phyloP scores from a whole-genome alignment of 1,139 yeast species.

The Sugiyamaella japonica region DNA sequence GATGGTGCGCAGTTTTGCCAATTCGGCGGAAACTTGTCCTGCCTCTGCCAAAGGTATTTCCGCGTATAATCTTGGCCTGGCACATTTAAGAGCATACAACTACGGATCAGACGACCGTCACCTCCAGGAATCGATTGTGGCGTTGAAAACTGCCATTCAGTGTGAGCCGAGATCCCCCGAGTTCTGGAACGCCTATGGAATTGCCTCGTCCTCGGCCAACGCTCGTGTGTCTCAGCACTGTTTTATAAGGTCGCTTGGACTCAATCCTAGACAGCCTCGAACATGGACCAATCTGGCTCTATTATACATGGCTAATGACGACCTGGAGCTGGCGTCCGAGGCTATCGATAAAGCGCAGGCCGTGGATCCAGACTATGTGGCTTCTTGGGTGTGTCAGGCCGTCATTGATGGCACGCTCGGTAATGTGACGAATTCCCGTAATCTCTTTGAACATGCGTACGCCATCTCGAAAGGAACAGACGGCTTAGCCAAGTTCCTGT shows the following conservation, averaged over 20 bases:
- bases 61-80: slow-evolving; percentile 69
- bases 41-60: slow-evolving; percentile 49
- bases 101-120: slow-evolving; percentile 25
- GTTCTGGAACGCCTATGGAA: slow-evolving; percentile 84
- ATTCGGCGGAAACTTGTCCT: slow-evolving; percentile 38
- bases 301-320: slow-evolving; percentile 68
- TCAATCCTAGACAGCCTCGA: slow-evolving; percentile 65
- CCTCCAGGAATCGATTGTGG: slow-evolving; percentile 54
- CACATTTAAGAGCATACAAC: slow-evolving; percentile 54
- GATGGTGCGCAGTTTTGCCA: slow-evolving; percentile 28
- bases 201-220: slow-evolving; percentile 58
- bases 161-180: slow-evolving; percentile 67
- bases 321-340: slow-evolving; percentile 68
- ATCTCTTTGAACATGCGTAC: slow-evolving; percentile 73
- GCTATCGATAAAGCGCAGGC: slow-evolving; percentile 77
- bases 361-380: slow-evolving; percentile 70
- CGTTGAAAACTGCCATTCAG: slow-evolving; percentile 66
- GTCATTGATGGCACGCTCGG: slow-evolving; percentile 63
- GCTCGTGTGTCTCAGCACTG: slow-evolving; percentile 88
- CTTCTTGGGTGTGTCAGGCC: slow-evolving; percentile 91
- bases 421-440: slow-evolving; percentile 51
- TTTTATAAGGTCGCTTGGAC: slow-evolving; percentile 73
- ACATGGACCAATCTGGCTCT: slow-evolving; percentile 86
- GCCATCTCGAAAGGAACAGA: slow-evolving; percentile 72
- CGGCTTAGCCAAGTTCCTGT: slow-evolving; percentile 69